Percentiles rank a stretch among this genome's conserved stretches.
Conservation (phyloP, 257 asterid species). For the Echium plantagineum region DNA sequence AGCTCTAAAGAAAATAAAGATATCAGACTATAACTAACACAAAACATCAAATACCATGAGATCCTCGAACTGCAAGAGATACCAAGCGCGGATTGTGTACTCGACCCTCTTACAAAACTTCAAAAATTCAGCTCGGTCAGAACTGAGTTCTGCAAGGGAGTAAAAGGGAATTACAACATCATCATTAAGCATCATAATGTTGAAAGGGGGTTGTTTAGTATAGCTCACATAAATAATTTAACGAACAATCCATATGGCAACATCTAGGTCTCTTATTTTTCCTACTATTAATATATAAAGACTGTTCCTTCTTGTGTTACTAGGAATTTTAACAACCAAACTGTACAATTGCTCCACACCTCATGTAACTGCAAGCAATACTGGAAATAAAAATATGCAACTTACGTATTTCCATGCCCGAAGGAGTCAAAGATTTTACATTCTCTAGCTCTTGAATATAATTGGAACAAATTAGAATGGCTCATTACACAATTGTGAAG, state of each 20-base stretch:
- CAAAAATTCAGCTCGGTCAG: slow-evolving; percentile 88
- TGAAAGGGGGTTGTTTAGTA: background rate
- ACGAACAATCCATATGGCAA: no score
- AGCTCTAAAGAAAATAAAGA: background rate
- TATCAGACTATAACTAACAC: background rate
- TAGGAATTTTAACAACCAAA: background rate
- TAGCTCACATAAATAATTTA: background rate
- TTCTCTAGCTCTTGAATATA: no score
- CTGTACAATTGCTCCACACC: background rate
- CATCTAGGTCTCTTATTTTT: background rate
- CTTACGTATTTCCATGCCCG: no score
- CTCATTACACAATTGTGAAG: no score
- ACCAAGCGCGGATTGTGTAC: slow-evolving; percentile 97
- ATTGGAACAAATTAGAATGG: no score
- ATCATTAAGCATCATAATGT: background rate
- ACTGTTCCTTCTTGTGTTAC: background rate
- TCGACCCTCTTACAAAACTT: slow-evolving; percentile 96
- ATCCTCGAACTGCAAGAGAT: slow-evolving; percentile 91
- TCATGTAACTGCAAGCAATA: background rate
- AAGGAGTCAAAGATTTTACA: no score
- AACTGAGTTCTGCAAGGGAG: slow-evolving; percentile 47
- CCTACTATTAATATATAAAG: background rate
- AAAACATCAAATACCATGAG: slow-evolving; percentile 50
- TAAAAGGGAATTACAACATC: background rate
- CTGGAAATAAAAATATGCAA: no score